A percentile compares a stretch with the other conserved stretches of the same genome.
Evolutionary conservation across 257 asterid species (phyloP).

Genomic region (Handroanthus guayacan): DNA sequence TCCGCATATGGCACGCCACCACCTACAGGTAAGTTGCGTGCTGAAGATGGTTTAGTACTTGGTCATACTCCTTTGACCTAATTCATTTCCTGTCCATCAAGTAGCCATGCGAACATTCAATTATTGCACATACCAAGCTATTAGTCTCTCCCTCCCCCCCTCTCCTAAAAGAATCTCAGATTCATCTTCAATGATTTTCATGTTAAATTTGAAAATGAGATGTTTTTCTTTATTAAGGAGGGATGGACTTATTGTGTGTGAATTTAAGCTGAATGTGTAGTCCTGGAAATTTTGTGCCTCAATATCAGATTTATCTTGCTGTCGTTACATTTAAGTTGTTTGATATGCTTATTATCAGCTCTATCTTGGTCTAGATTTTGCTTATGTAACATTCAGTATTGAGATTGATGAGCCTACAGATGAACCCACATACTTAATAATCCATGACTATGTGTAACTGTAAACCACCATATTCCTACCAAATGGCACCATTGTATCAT

Average conservation of each 20-base stretch:
- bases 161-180: not conserved
- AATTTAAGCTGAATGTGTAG: conserved; percentile 4
- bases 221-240: conserved; percentile 3
- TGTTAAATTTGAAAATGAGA: not conserved
- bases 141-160: not conserved
- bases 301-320: conserved; percentile 3
- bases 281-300: conserved; percentile 1
- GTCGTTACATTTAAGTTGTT: not conserved
- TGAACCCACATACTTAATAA: not conserved
- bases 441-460: not conserved
- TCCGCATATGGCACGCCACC: conserved; percentile 98
- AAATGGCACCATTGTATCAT: not conserved
- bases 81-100: conserved; percentile 6
- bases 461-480: conserved; percentile 3
- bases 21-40: conserved; percentile 73
- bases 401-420: conserved; percentile 24
- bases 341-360: not conserved
- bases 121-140: not conserved
- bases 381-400: conserved; percentile 14
- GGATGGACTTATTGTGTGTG: conserved; percentile 11
- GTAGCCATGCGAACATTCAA: conserved; percentile 11
- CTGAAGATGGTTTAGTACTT: conserved; percentile 22
- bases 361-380: not conserved
- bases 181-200: not conserved
- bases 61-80: conserved; percentile 11